Percentiles rank a stretch among this genome's conserved stretches.
Evolutionary conservation across 768 basidiomycete species (phyloP).

Genomic region (Termitomyces sp.): DNA sequence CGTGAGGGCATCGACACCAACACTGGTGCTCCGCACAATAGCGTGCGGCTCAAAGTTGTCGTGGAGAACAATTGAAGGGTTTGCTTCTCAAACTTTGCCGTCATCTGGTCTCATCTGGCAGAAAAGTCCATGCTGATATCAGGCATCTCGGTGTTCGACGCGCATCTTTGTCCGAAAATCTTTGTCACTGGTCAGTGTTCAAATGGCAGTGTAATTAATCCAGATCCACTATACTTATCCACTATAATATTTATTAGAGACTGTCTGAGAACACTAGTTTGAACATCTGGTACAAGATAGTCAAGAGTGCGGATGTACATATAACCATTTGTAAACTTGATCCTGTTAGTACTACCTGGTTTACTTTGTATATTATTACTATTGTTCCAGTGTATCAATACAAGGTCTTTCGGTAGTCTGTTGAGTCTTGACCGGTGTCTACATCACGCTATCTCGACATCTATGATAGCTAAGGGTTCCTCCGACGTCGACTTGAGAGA

Average conservation of each 20-base stretch:
- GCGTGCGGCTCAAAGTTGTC: not conserved
- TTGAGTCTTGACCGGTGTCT: constrained; percentile 9
- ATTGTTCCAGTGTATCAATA: no score
- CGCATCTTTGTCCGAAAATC: not conserved
- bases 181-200: not conserved
- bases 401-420: not conserved
- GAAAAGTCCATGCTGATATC: not conserved
- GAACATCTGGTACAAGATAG: no score
- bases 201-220: not conserved
- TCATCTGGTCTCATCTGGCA: no score
- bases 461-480: constrained; percentile 23
- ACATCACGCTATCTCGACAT: constrained; percentile 32
- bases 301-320: no score
- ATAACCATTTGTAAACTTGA: no score
- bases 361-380: no score
- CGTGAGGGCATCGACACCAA: not conserved
- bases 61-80: constrained; percentile 4
- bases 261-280: no score
- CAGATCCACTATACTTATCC: no score
- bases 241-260: no score
- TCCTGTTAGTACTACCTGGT: no score
- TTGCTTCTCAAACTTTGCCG: not conserved
- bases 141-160: not conserved
- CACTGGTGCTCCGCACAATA: not conserved
- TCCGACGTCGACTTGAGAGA: constrained; percentile 23